phyloP scores from a whole-genome alignment of 495 filamentous ascomycete species.

The Cairneyella variabilis region DNA sequence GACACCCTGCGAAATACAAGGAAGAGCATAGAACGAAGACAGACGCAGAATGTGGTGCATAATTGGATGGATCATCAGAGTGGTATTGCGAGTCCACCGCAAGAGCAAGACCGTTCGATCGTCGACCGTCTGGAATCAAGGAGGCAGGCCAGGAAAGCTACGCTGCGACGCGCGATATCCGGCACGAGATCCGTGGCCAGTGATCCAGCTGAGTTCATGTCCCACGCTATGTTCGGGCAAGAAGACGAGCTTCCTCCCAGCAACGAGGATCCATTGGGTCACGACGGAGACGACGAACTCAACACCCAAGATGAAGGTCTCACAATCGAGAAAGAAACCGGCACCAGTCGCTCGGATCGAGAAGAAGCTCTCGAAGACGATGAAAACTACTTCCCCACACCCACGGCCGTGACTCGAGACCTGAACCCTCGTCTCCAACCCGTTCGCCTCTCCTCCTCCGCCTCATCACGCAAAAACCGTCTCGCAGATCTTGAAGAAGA shows the following conservation, averaged over 20 bases:
- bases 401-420: slow-evolving; percentile 28
- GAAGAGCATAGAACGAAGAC: slow-evolving; percentile 49
- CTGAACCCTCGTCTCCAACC: not conserved
- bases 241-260: slow-evolving; percentile 29
- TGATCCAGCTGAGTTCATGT: slow-evolving; percentile 50
- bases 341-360: not conserved
- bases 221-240: slow-evolving; percentile 35
- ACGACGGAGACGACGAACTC: slow-evolving; percentile 88
- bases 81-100: slow-evolving; percentile 57
- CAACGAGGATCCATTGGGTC: slow-evolving; percentile 36
- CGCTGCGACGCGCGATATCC: slow-evolving; percentile 29
- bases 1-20: slow-evolving; percentile 21
- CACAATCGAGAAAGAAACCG: slow-evolving; percentile 16
- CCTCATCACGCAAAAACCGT: not conserved
- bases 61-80: slow-evolving; percentile 81
- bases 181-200: slow-evolving; percentile 49
- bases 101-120: slow-evolving; percentile 55
- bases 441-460: not conserved
- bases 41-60: slow-evolving; percentile 71
- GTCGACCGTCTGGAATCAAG: slow-evolving; percentile 55
- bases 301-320: slow-evolving; percentile 64
- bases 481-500: not conserved
- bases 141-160: slow-evolving; percentile 22
- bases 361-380: slow-evolving; percentile 28
- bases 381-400: slow-evolving; percentile 25